A percentile compares a stretch with the other conserved stretches of the same genome.
Conservation (phyloP, 768 basidiomycete genomes). For the Mycena capillaripes region DNA sequence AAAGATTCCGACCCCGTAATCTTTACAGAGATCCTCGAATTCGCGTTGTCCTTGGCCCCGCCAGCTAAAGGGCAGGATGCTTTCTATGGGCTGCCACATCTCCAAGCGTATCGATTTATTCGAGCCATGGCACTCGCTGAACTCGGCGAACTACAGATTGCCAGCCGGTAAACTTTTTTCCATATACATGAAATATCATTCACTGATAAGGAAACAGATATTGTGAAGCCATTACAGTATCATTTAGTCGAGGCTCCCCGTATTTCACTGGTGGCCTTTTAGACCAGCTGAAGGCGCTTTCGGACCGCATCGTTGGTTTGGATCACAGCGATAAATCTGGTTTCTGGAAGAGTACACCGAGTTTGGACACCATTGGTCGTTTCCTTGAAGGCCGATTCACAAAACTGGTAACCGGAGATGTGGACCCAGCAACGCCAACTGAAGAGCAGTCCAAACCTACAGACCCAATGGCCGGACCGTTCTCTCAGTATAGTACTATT, state of each 20-base stretch:
- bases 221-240: constrained; percentile 88
- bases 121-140: constrained; percentile 85
- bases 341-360: constrained; percentile 94
- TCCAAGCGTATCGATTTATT: constrained; percentile 90
- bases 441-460: constrained; percentile 53
- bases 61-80: constrained; percentile 87
- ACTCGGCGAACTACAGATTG: constrained; percentile 80
- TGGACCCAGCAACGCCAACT: constrained; percentile 62
- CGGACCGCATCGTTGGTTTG: constrained; percentile 82
- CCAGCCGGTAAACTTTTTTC: constrained; percentile 72
- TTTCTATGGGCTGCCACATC: constrained; percentile 84
- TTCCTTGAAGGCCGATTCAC: constrained; percentile 95
- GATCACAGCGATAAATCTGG: constrained; percentile 81
- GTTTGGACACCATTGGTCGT: constrained; percentile 89
- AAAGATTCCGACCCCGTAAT: constrained; percentile 83
- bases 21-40: constrained; percentile 93
- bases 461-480: constrained; percentile 77
- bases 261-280: constrained; percentile 77
- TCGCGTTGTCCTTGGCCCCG: constrained; percentile 84
- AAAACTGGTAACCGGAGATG: constrained; percentile 95
- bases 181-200: neutral
- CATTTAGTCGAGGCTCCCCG: constrained; percentile 73
- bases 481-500: constrained; percentile 94
- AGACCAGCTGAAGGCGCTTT: constrained; percentile 82
- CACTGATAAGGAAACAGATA: constrained; percentile 68